Conservation (phyloP, 1,284 basidiomycete genomes). For the Volvariella volvacea region DNA sequence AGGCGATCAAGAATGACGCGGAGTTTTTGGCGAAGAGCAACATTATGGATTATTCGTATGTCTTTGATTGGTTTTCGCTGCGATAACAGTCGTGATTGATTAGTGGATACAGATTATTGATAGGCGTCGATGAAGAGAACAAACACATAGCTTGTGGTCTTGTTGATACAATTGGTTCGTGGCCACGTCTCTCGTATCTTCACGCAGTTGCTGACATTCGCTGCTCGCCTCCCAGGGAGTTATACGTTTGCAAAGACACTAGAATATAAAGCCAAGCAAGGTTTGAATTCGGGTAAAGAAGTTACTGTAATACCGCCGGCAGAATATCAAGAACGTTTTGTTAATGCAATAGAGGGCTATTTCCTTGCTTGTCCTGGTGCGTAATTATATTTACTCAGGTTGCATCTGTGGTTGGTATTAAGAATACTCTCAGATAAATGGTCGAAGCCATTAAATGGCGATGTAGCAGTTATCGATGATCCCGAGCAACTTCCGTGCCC, state of each 20-base stretch:
- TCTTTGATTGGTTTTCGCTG: constrained; percentile 1
- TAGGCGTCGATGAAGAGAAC: constrained; percentile 58
- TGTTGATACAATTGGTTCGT: constrained; percentile 74
- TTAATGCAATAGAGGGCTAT: constrained; percentile 60
- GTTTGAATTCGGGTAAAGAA: constrained; percentile 56
- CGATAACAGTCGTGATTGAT: background rate
- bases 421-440: constrained; percentile 33
- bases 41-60: constrained; percentile 80
- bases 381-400: constrained; percentile 13
- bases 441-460: constrained; percentile 26
- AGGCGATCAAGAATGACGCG: constrained; percentile 63
- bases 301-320: constrained; percentile 66
- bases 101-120: constrained; percentile 41
- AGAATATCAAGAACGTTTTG: constrained; percentile 67
- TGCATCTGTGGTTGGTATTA: background rate
- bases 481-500: too few relatives aligned
- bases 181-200: constrained; percentile 1
- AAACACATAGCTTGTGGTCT: constrained; percentile 69
- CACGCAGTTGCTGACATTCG: background rate
- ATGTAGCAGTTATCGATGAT: too few relatives aligned
- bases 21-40: constrained; percentile 68
- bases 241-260: constrained; percentile 74
- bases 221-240: constrained; percentile 35
- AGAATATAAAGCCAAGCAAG: constrained; percentile 73
- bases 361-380: constrained; percentile 65